These are phyloP conservation scores for Rhipidocladum racemiflorum DNA, from an alignment of 176 grass and related monocot genomes.

Conservation along the genomic window DNA sequence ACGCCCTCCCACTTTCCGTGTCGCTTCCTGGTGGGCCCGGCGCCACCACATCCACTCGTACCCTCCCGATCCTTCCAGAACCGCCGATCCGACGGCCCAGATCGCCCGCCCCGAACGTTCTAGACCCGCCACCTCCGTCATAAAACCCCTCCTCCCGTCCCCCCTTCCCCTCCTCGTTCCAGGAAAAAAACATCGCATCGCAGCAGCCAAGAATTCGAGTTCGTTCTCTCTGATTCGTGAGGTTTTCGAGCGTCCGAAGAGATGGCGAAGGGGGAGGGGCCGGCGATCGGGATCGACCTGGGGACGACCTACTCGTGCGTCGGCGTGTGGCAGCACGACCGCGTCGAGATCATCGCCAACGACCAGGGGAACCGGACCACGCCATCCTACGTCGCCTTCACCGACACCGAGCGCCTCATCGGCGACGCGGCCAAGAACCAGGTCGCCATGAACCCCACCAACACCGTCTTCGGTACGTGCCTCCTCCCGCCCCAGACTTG, in stretches of 20 bases:
- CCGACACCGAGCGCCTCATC: conserved; percentile 80
- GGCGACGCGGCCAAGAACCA: conserved; percentile 90
- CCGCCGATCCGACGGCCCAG: conserved; percentile 28
- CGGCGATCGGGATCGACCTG: conserved; percentile 89
- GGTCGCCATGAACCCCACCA: conserved; percentile 95
- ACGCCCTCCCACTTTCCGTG: not conserved
- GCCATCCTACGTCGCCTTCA: conserved; percentile 83
- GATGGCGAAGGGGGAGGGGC: conserved; percentile 73
- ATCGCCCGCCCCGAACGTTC: conserved; percentile 18
- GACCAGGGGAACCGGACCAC: conserved; percentile 91
- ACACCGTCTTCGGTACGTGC: conserved; percentile 80
- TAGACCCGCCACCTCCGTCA: not conserved
- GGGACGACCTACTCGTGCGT: conserved; percentile 90
- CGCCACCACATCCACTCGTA: not conserved
- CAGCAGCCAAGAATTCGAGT: not conserved
- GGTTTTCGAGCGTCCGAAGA: not conserved
- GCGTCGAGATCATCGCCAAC: conserved; percentile 94
- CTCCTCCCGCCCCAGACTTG: no score
- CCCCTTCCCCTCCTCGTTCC: not conserved
- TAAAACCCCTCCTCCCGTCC: conserved; percentile 5
- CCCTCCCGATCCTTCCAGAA: conserved; percentile 42
- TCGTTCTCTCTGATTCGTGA: not conserved
- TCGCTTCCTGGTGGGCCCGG: not conserved
- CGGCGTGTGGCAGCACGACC: conserved; percentile 91
- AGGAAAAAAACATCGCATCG: not conserved